These are phyloP conservation scores for Chloropicon primus DNA, from an alignment of 139 green algal genomes.

Conservation along the genomic window DNA sequence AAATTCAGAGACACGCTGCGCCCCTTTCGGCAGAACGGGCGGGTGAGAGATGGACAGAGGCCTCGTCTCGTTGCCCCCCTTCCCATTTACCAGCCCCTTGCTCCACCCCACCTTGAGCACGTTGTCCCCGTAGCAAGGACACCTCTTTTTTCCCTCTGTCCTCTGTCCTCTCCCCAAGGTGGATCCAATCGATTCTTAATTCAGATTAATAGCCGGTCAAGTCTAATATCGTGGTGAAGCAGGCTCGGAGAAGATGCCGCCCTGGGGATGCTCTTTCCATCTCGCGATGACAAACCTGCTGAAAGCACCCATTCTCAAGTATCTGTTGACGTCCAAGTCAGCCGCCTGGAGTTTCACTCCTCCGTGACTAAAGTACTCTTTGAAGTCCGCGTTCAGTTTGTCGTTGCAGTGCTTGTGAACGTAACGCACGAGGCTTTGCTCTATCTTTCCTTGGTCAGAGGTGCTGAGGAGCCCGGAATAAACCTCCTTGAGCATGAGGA, in stretches of 20 bases:
- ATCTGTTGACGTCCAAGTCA: background rate
- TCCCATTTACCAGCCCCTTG: too few relatives aligned
- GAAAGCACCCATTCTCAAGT: background rate
- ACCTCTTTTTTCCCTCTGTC: too few relatives aligned
- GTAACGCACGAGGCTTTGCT: background rate
- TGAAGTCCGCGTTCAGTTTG: background rate
- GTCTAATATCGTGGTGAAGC: background rate
- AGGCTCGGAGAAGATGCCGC: background rate
- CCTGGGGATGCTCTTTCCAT: background rate
- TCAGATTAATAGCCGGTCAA: too few relatives aligned
- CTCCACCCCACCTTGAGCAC: too few relatives aligned
- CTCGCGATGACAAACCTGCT: background rate
- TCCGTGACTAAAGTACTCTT: background rate
- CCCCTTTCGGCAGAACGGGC: too few relatives aligned
- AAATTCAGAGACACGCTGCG: too few relatives aligned
- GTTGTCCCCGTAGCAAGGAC: too few relatives aligned
- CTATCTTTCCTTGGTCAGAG: background rate
- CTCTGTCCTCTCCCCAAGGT: too few relatives aligned
- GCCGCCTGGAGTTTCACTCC: background rate
- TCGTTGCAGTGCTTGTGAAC: background rate
- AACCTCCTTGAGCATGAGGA: background rate
- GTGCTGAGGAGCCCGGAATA: background rate
- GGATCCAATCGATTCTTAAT: too few relatives aligned
- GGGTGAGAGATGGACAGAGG: too few relatives aligned
- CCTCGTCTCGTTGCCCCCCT: too few relatives aligned